Base-by-base conservation (phyloP, 257 asterid genomes). In the Solanum piurae region DNA sequence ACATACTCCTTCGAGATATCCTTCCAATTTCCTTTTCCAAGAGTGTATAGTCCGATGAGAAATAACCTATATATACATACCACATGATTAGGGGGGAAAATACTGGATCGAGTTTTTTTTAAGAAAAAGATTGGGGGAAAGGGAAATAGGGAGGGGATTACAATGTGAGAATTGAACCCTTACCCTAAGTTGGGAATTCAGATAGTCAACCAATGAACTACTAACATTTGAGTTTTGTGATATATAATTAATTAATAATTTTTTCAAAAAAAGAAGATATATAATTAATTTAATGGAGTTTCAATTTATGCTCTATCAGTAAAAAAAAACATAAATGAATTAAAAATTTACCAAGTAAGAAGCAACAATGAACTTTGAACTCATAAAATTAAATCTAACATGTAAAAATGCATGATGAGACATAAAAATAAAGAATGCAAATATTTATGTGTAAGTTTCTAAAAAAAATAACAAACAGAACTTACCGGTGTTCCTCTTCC, bases 21-120 rank as follows among this genome's bases (percentile, higher is more conserved):
- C 14, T 90, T 86, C 94, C 94, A 93, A 40, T 94, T 92, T 0
- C 94, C 96, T 86, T 89, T 94, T 2, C 94, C 94, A 14, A 75
- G 89, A n/a, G 29, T 88, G 89, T 91, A 87, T 4, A 92, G 86
- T 68, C 94, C 96, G 87, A 90, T 89, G 10, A 94, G 87, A 36
- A 92, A 92, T 85, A 88, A 12, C 87, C 94, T 94, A 83, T 13
- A 69, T n/a, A 62, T 27, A 66, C 7, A 29, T 68, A 33, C 23
- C 60, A 68, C 4, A 25, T 6, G 12, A 68, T 27, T 12, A 68
- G 4, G 18, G 18, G 18, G 18, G 29, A 55, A 55, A 55, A 46
- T 13, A 13, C 1, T 55, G 10, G n/a, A 55, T 18, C 6, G 10
- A 55, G 64, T 18, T 55, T 55, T 52, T 20, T 18, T 2, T 29